phyloP scores from a whole-genome alignment of 352 stramenopile species.

The Salisapilia sapeloensis region DNA sequence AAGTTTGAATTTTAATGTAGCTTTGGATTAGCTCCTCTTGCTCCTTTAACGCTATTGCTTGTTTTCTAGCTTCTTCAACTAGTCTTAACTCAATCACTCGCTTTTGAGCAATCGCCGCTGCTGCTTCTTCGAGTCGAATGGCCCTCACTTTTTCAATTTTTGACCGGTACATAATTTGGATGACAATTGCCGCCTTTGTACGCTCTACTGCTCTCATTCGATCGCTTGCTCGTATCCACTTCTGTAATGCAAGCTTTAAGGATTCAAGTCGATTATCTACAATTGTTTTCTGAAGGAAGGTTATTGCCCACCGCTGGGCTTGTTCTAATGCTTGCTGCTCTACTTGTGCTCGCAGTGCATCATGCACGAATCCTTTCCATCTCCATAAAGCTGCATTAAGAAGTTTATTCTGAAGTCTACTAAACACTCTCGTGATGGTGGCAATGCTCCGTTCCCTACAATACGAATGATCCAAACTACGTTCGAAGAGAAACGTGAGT shows the following conservation, averaged over 20 bases:
- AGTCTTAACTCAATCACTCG: too few species aligned
- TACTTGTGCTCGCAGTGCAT: conserved; percentile 6
- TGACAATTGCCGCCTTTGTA: too few species aligned
- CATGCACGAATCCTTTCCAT: conserved; percentile 13
- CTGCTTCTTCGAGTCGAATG: too few species aligned
- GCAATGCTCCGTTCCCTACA: conserved; percentile 28
- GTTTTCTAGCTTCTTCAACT: too few species aligned
- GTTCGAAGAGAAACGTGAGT: conserved; percentile 59
- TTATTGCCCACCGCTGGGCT: conserved; percentile 15
- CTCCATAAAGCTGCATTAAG: conserved; percentile 21
- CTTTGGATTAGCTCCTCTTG: conserved; percentile 2
- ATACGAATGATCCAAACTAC: conserved; percentile 37
- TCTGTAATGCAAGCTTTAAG: not conserved
- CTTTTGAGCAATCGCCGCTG: too few species aligned
- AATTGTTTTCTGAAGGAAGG: conserved; percentile 32
- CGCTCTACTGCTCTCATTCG: too few species aligned
- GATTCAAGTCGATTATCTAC: conserved; percentile 3
- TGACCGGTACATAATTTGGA: too few species aligned
- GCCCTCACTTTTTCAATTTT: conserved; percentile 1
- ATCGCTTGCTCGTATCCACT: not conserved
- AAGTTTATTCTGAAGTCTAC: conserved; percentile 43
- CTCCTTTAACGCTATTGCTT: too few species aligned
- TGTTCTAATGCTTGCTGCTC: conserved; percentile 9
- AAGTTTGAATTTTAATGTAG: conserved; percentile 1
- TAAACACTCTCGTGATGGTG: conserved; percentile 44